Evolutionary conservation across 192 early-diverging fungal genomes (phyloP).

Genomic region (Ramicandelaber brevisporus): DNA sequence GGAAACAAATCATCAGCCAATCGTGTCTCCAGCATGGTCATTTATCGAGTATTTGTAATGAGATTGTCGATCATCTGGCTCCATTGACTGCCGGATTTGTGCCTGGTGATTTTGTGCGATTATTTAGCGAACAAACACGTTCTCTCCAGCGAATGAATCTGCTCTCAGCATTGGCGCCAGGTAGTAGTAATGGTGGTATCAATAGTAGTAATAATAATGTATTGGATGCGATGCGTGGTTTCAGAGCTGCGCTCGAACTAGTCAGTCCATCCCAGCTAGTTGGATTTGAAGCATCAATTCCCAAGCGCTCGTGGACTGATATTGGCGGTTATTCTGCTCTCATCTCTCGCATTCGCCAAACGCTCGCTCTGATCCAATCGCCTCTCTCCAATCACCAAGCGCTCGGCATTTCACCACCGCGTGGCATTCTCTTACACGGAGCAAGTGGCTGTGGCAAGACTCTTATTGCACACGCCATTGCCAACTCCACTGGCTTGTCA

Average conservation of each 20-base stretch:
- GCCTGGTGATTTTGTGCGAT: too few relatives aligned
- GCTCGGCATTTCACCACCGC: slow-evolving; percentile 45
- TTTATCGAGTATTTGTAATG: too few relatives aligned
- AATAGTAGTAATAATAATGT: too few relatives aligned
- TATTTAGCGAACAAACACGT: too few relatives aligned
- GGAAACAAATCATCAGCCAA: too few relatives aligned
- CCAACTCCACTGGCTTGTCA: slow-evolving; percentile 51
- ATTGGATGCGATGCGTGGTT: too few relatives aligned
- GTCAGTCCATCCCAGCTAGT: slow-evolving; percentile 36
- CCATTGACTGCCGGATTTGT: too few relatives aligned
- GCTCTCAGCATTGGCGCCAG: too few relatives aligned
- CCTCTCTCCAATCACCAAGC: slow-evolving; percentile 15
- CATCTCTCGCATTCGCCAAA: slow-evolving; percentile 27
- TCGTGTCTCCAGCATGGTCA: too few relatives aligned
- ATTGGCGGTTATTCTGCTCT: slow-evolving; percentile 48
- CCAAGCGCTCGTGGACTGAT: slow-evolving; percentile 23
- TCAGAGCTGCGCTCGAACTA: slow-evolving; percentile 16
- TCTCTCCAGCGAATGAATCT: too few relatives aligned
- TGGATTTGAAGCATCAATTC: slow-evolving; percentile 26
- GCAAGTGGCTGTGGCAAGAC: slow-evolving; percentile 92
- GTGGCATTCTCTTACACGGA: slow-evolving; percentile 74
- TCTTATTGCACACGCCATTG: slow-evolving; percentile 45
- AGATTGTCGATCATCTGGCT: too few relatives aligned
- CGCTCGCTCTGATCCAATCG: slow-evolving; percentile 27
- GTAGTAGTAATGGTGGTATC: too few relatives aligned